A percentile compares a stretch with the other conserved stretches of the same genome.
Conservation (phyloP, 2,329 filamentous ascomycete genomes). For the Tolypocladium ophioglossoides region DNA sequence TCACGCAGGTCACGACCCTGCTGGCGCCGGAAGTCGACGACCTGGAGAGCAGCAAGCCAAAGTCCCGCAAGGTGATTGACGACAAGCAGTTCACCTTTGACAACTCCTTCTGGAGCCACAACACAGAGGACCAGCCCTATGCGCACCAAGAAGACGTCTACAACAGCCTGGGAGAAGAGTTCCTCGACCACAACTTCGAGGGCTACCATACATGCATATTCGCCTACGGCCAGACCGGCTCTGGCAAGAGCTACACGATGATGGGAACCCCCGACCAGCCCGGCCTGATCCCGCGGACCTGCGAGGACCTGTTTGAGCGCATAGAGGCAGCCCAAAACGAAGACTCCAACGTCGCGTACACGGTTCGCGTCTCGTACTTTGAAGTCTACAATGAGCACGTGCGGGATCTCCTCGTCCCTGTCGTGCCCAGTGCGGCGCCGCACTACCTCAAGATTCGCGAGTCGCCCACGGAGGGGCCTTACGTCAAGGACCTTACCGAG, state of each 20-base stretch:
- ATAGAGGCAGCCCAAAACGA: slow-evolving; percentile 71
- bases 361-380: slow-evolving; percentile 95
- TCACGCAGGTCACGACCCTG: slow-evolving; percentile 75
- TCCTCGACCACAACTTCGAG: slow-evolving; percentile 97
- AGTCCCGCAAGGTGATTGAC: slow-evolving; percentile 65
- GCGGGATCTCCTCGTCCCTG: slow-evolving; percentile 77
- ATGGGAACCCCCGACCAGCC: slow-evolving; percentile 84
- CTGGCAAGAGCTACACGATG: slow-evolving; percentile 96
- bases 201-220: slow-evolving; percentile 99
- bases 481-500: slow-evolving; percentile 93
- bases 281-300: slow-evolving; percentile 88
- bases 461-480: slow-evolving; percentile 87
- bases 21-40: slow-evolving; percentile 52
- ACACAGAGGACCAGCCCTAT: slow-evolving; percentile 70
- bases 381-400: slow-evolving; percentile 99
- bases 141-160: slow-evolving; percentile 90
- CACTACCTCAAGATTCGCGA: slow-evolving; percentile 97
- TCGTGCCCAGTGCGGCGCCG: slow-evolving; percentile 57
- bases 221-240: slow-evolving; percentile 94
- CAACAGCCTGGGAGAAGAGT: slow-evolving; percentile 87
- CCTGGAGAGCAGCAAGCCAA: slow-evolving; percentile 34
- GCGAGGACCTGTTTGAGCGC: slow-evolving; percentile 88
- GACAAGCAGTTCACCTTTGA: slow-evolving; percentile 94
- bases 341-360: slow-evolving; percentile 88
- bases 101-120: slow-evolving; percentile 96